Conservation (phyloP, 208 protist species). For the Lotmaria passim region DNA sequence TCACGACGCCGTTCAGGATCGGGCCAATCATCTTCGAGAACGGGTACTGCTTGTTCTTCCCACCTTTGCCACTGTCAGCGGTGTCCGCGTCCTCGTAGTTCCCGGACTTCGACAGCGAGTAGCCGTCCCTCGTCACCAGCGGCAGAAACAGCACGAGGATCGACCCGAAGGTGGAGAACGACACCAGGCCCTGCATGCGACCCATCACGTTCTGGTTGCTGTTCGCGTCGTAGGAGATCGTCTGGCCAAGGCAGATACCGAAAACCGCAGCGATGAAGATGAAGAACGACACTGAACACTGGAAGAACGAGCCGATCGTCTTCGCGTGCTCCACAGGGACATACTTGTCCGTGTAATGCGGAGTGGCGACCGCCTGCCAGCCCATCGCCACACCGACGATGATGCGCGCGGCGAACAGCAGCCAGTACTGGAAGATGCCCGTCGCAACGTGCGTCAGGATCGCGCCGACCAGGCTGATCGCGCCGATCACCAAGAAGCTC, state of each 20-base stretch:
- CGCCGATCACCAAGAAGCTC: constrained; percentile 39
- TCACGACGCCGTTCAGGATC: constrained; percentile 39
- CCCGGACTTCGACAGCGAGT: background rate
- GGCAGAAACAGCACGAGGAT: constrained; percentile 40
- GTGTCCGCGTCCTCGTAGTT: constrained; percentile 26
- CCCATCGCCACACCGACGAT: constrained; percentile 40
- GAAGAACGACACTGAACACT: constrained; percentile 54
- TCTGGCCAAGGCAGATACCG: constrained; percentile 44
- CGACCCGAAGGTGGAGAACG: constrained; percentile 35
- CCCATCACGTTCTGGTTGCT: constrained; percentile 34
- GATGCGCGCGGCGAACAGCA: constrained; percentile 40
- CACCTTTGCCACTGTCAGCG: background rate
- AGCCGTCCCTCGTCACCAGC: constrained; percentile 38
- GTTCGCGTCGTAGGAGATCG: constrained; percentile 31
- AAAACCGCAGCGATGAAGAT: constrained; percentile 52
- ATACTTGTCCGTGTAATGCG: constrained; percentile 39
- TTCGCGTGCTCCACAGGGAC: constrained; percentile 9
- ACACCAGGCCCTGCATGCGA: constrained; percentile 51
- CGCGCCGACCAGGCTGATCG: constrained; percentile 11
- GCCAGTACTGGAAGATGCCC: constrained; percentile 30
- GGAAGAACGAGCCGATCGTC: constrained; percentile 52
- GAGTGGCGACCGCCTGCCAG: constrained; percentile 25
- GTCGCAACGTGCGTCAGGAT: constrained; percentile 38
- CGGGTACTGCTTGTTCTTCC: constrained; percentile 22
- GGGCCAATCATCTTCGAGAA: constrained; percentile 36